A percentile compares a stretch with the other conserved stretches of the same genome.
Conservation (phyloP, 768 basidiomycete genomes). For the Pisolithus microcarpus region DNA sequence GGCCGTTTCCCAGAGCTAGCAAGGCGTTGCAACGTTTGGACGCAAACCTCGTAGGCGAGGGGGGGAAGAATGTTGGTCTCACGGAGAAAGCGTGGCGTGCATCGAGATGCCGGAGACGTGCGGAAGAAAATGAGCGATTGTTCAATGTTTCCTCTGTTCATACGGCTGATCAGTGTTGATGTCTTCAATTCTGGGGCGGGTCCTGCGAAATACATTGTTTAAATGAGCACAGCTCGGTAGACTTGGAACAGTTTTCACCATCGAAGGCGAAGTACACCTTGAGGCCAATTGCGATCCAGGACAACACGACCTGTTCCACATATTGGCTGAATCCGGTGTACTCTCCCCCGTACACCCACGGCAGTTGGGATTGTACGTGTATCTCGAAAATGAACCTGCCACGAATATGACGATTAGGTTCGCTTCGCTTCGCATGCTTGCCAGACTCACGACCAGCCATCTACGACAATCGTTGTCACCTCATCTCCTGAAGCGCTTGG, state of each 20-base stretch:
- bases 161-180: slow-evolving; percentile 53
- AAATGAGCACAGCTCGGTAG: slow-evolving; percentile 3
- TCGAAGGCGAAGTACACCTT: slow-evolving; percentile 75
- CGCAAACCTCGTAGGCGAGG: slow-evolving; percentile 49
- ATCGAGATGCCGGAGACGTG: slow-evolving; percentile 60
- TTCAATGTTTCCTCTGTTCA: slow-evolving; percentile 51
- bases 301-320: slow-evolving; percentile 45
- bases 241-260: slow-evolving; percentile 39
- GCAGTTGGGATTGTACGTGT: slow-evolving; percentile 50
- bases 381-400: slow-evolving; percentile 71
- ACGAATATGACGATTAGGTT: slow-evolving; percentile 4
- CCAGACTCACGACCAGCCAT: slow-evolving; percentile 76
- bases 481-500: slow-evolving; percentile 5
- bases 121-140: slow-evolving; percentile 72
- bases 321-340: slow-evolving; percentile 49
- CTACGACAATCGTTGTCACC: slow-evolving; percentile 55
- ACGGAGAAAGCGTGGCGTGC: slow-evolving; percentile 57
- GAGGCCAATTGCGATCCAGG: slow-evolving; percentile 65
- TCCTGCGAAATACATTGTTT: slow-evolving; percentile 36
- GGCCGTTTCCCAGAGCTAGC: slow-evolving; percentile 21
- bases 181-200: slow-evolving; percentile 69
- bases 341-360: slow-evolving; percentile 87
- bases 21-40: slow-evolving; percentile 45
- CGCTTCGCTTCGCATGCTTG: slow-evolving; percentile 6
- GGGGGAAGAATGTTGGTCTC: slow-evolving; percentile 75